Percentiles rank a stretch among this genome's conserved stretches.
Conservation (phyloP, 1,284 basidiomycete species). For the Apiotrichum mycotoxinovorans region DNA sequence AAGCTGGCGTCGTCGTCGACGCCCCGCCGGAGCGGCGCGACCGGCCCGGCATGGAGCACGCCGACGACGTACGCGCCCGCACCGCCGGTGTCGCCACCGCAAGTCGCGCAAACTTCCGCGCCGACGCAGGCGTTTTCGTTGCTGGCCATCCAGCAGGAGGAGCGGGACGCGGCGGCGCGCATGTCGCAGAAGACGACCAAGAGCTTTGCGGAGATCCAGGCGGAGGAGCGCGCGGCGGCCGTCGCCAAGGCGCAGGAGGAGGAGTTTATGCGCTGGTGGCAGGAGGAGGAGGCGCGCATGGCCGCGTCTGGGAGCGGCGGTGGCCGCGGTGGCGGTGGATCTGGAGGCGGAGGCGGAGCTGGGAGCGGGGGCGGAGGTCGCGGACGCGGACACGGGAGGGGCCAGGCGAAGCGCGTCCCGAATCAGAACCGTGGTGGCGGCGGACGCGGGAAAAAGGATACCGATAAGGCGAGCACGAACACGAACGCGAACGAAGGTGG, state of each 20-base stretch:
- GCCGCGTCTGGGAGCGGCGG: background rate
- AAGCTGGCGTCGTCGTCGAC: slow-evolving; percentile 3
- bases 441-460: background rate
- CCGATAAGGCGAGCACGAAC: background rate
- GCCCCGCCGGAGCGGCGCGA: slow-evolving; percentile 7
- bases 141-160: slow-evolving; percentile 73
- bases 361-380: background rate
- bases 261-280: slow-evolving; percentile 83
- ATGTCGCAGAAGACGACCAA: slow-evolving; percentile 53
- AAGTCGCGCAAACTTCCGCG: background rate
- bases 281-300: slow-evolving; percentile 66
- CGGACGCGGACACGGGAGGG: background rate
- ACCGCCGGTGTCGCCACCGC: slow-evolving; percentile 20
- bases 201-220: slow-evolving; percentile 75
- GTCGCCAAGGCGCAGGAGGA: slow-evolving; percentile 60
- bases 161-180: slow-evolving; percentile 57
- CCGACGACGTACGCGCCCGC: slow-evolving; percentile 27
- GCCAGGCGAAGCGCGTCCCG: background rate
- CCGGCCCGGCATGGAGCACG: slow-evolving; percentile 14
- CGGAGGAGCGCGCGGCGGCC: slow-evolving; percentile 59
- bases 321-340: background rate
- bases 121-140: slow-evolving; percentile 60
- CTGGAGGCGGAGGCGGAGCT: background rate
- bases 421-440: background rate
- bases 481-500: background rate